phyloP scores from a whole-genome alignment of 768 basidiomycete genomes.

The Boletus reticuloceps region DNA sequence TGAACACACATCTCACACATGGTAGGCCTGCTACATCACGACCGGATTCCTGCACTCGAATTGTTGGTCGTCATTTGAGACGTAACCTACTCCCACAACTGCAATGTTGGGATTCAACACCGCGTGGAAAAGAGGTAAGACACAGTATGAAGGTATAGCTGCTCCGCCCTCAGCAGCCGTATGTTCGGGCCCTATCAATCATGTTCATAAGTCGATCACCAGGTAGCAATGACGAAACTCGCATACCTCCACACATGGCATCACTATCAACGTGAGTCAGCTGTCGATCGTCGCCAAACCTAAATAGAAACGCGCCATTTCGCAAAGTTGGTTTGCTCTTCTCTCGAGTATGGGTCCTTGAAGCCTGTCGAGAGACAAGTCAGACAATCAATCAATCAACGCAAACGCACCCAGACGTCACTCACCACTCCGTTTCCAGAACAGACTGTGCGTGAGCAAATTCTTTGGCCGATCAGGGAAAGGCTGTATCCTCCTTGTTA shows the following conservation, averaged over 20 bases:
- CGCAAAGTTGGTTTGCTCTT: slow-evolving; percentile 51
- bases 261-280: slow-evolving; percentile 34
- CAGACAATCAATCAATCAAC: too few species aligned
- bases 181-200: slow-evolving; percentile 51
- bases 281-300: neutral
- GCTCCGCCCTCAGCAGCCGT: slow-evolving; percentile 34
- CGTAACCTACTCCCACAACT: slow-evolving; percentile 39
- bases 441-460: too few species aligned
- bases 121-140: slow-evolving; percentile 51
- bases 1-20: slow-evolving; percentile 43
- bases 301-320: slow-evolving; percentile 42
- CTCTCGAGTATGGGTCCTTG: slow-evolving; percentile 60
- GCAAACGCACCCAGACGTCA: neutral
- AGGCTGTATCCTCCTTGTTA: slow-evolving; percentile 17
- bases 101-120: slow-evolving; percentile 28
- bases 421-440: slow-evolving; percentile 43
- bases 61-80: slow-evolving; percentile 56
- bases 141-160: slow-evolving; percentile 53
- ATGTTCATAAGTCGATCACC: neutral
- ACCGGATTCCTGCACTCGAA: slow-evolving; percentile 55
- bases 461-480: too few species aligned
- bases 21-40: slow-evolving; percentile 51
- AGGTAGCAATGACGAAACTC: neutral
- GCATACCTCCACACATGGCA: slow-evolving; percentile 42
- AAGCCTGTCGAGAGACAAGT: slow-evolving; percentile 39